These are phyloP conservation scores for Phenoliferia sp. DNA, from an alignment of 1,284 basidiomycete genomes.

Conservation along the genomic window DNA sequence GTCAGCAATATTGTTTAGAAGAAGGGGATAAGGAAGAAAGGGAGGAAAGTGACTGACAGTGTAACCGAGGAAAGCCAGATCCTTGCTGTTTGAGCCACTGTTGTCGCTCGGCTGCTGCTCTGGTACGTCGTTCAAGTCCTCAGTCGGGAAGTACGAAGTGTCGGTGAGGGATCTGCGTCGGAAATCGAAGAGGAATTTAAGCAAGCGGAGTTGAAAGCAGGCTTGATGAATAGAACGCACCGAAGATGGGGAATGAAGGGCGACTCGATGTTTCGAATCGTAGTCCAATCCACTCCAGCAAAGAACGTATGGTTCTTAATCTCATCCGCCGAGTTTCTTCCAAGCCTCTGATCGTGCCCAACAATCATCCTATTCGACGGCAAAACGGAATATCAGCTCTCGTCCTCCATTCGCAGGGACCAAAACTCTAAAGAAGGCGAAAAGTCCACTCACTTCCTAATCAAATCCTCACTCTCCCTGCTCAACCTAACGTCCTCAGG, in stretches of 20 bases:
- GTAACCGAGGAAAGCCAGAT: constrained; percentile 83
- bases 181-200: background rate
- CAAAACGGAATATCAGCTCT: background rate
- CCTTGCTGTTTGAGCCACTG: constrained; percentile 48
- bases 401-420: background rate
- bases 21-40: background rate
- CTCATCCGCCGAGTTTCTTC: constrained; percentile 62
- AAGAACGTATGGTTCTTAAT: constrained; percentile 95
- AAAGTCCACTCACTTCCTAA: constrained; percentile 55
- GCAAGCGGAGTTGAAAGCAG: background rate
- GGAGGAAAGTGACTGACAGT: constrained; percentile 20
- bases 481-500: constrained; percentile 95
- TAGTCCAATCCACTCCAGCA: constrained; percentile 90
- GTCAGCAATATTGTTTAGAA: background rate
- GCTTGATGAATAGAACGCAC: constrained; percentile 23
- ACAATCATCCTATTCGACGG: constrained; percentile 60
- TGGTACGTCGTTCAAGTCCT: constrained; percentile 79
- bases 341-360: constrained; percentile 69
- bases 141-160: constrained; percentile 94
- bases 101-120: constrained; percentile 55
- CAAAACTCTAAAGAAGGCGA: background rate
- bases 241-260: constrained; percentile 89
- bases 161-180: constrained; percentile 70
- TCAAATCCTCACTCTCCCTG: constrained; percentile 85
- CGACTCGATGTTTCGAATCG: constrained; percentile 85